Evolutionary conservation across 805 yeast genomes (phyloP), one percentile per base, ranked within the genome.

Genomic region (Blastobotrys terrestris): DNA sequence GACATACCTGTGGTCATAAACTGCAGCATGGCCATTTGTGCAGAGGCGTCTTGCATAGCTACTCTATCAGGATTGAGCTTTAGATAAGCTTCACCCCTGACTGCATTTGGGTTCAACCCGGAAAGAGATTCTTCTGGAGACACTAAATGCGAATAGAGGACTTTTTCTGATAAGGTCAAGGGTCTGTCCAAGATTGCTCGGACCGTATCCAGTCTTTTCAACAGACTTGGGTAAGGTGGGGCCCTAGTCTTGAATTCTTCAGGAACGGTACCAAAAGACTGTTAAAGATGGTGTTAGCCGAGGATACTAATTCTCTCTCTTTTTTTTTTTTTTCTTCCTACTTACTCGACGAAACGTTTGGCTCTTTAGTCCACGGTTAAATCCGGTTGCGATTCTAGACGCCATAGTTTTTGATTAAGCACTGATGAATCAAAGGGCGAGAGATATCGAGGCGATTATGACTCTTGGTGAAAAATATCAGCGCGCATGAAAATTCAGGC

Each of bases 11-110:
- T 92, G 51, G 97, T 89, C 96, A 94, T 94, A 75, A 94, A 94
- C 74, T 94, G 99, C 63, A 94, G 76, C 61, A 94, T 77, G n/a
- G 99, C 99, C 88, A 92, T 94, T 74, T 94, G 99, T 16, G 99
- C 99, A 31, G 97, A 87, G n/a, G 99, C 99, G 77, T 94, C 99
- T 77, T 94, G 99, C 95, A 95, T 92, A 22, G 99, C 99, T 47
- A 94, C 98, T 69, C 99, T 83, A 69, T 94, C 99, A 20, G 99
- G 99, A 68, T 87, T 82, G 63, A 94, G 79, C 76, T 94, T 94
- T 69, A 94, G 79, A 73, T 94, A 94, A 50, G 91, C 82, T 48
- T 83, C 76, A 61, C 99, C 99, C 73, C 99, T 82, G 58, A 85
- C 72, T 60, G 79, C 77, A 50, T 73, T 63, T 15, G 80, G 66